Base-by-base conservation (phyloP, 2,329 filamentous ascomycete genomes). In the Xylariaceae sp. region DNA sequence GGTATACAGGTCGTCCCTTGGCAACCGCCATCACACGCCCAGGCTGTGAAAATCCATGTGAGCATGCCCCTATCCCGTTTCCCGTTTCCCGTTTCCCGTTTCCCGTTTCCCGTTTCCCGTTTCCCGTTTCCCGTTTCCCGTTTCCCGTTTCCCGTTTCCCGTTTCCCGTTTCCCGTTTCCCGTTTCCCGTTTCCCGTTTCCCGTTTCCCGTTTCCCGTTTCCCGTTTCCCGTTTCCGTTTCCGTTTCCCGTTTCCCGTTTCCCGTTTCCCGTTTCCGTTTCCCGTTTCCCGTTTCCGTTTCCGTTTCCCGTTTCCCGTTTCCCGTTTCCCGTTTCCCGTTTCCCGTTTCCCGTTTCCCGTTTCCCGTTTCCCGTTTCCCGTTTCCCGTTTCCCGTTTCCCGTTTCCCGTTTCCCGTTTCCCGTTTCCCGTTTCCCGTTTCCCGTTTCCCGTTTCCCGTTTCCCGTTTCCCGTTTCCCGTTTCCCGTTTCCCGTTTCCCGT, bases 21-120 rank as follows among this genome's bases (percentile, higher is more conserved):
- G 83, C 70, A 75, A 1, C 81, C 82, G 0, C 80, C 79, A 0
- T 69, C 72, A 12, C 80, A 84, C 8, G 29, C 60, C 2, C 65
- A 61, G 29, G 72, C 73, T 1, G 56, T 59, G 5, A 68, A 72
- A 5, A 63, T 79, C 40, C 70, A 72, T 41, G 70, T 74, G 72
- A 60, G 71, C 12, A 37, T 26, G 9, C 42, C 11, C 47, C 31
- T 26, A 6, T 6, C 34, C 11, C 32, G 8, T 35, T 9, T 3
- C 30, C 27, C 32, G 32, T 34, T 5, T 11, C 12, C 3, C 8
- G 35, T 11, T 37, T 7, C 8, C 35, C 32, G 32, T 34, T 5
- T 11, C 12, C 3, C 8, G 35, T 11, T 37, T 7, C 8, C 35
- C 32, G 32, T 34, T 5, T 11, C 12, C 3, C 8, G 35, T 11